A percentile compares a stretch with the other conserved stretches of the same genome.
phyloP scores from a whole-genome alignment of 345 rosid species.

The Stellera chamaejasme region DNA sequence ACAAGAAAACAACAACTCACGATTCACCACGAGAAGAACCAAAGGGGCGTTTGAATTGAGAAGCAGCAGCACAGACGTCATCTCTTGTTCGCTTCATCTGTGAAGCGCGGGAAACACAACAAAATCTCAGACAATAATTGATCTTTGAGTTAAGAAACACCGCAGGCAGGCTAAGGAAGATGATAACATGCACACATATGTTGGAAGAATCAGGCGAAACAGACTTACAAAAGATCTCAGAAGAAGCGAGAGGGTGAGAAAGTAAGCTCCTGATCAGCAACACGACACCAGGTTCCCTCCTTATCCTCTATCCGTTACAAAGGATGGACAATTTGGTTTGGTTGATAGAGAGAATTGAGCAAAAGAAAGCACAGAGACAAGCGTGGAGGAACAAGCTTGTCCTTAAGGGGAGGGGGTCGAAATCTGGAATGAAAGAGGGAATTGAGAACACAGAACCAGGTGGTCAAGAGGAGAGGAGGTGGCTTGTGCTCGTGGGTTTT shows the following conservation, averaged over 20 bases:
- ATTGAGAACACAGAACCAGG: too few relatives aligned
- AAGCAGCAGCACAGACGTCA: conserved; percentile 37
- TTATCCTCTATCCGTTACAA: neutral
- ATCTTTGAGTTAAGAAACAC: conserved; percentile 3
- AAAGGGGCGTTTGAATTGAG: conserved; percentile 68
- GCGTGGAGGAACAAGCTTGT: too few relatives aligned
- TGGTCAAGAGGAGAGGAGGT: too few relatives aligned
- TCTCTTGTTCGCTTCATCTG: conserved; percentile 69
- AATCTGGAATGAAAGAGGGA: too few relatives aligned
- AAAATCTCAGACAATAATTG: neutral
- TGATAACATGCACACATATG: neutral
- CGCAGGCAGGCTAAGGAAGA: neutral
- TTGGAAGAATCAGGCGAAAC: too few relatives aligned
- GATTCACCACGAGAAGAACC: conserved; percentile 59
- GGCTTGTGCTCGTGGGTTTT: too few relatives aligned
- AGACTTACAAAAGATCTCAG: conserved; percentile 25
- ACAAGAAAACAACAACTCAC: conserved; percentile 28
- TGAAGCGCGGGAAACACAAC: conserved; percentile 2
- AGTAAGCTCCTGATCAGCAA: neutral
- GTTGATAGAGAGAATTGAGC: too few relatives aligned
- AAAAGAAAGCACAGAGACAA: too few relatives aligned
- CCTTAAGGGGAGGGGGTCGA: neutral
- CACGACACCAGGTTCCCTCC: neutral
- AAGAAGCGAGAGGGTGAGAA: neutral
- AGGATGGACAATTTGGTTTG: too few relatives aligned